These are phyloP conservation scores for Hippophae tibetana DNA, from an alignment of 306 rosid species.

Conservation along the genomic window DNA sequence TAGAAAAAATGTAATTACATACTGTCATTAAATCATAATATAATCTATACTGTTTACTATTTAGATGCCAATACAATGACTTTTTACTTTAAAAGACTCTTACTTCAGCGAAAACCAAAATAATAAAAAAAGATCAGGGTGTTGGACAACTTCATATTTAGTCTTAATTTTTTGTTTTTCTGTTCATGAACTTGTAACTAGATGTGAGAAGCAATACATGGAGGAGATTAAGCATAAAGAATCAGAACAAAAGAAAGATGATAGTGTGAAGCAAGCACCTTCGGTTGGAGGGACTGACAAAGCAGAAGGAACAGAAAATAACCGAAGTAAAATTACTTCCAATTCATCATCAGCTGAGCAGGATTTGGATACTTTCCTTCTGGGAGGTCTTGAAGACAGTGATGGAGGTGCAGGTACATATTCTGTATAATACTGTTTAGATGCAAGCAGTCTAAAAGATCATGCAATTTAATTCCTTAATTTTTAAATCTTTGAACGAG, in stretches of 20 bases:
- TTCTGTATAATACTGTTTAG: background rate
- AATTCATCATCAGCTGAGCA: slow-evolving; percentile 33
- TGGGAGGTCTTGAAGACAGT: slow-evolving; percentile 44
- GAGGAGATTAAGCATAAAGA: slow-evolving; percentile 33
- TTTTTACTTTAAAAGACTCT: no score
- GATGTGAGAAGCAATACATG: slow-evolving; percentile 52
- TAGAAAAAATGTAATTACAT: no score
- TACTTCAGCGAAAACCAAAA: no score
- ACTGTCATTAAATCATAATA: no score
- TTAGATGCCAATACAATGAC: no score
- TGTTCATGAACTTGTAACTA: slow-evolving; percentile 15
- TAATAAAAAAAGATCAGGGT: no score
- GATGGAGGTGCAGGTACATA: slow-evolving; percentile 48
- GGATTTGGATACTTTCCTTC: slow-evolving; percentile 61
- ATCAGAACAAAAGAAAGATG: slow-evolving; percentile 31
- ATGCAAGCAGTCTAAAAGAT: background rate
- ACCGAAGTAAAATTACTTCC: slow-evolving; percentile 25
- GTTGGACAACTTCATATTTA: background rate
- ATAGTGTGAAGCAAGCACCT: slow-evolving; percentile 22
- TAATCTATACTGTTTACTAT: no score
- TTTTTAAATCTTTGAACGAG: background rate
- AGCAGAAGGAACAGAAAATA: slow-evolving; percentile 29
- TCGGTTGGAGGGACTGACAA: slow-evolving; percentile 30
- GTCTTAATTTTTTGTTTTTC: slow-evolving; percentile 8
- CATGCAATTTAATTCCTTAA: background rate